Percentiles rank a stretch among this genome's conserved stretches.
phyloP scores from a whole-genome alignment of 192 early-diverging fungal species.

The Mortierella alpina region DNA sequence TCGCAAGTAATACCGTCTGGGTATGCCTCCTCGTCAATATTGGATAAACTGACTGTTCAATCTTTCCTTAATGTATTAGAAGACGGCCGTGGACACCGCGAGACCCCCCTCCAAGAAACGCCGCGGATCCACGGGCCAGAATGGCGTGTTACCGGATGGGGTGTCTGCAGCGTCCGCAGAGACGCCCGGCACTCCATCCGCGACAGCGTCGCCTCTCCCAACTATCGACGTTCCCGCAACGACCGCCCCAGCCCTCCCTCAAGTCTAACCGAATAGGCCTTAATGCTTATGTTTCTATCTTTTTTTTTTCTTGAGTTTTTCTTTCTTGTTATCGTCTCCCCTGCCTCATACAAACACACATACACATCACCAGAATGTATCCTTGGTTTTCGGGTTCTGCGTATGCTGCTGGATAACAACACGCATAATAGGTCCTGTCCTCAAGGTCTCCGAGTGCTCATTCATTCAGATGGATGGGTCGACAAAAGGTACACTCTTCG shows the following conservation, averaged over 20 bases:
- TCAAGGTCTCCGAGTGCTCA: too few species aligned
- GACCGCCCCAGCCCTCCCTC: conserved; percentile 10
- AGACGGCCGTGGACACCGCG: conserved; percentile 10
- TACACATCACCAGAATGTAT: too few species aligned
- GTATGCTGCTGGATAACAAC: too few species aligned
- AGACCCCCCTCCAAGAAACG: conserved; percentile 51
- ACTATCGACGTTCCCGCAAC: conserved; percentile 15
- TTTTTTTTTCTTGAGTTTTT: background rate
- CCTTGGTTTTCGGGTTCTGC: too few species aligned
- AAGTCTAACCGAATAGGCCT: conserved; percentile 6
- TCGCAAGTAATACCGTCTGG: background rate
- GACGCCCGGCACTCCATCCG: background rate
- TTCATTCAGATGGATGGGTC: too few species aligned
- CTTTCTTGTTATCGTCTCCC: conserved; percentile 4
- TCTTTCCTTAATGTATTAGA: conserved; percentile 2
- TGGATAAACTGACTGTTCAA: too few species aligned
- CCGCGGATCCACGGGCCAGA: conserved; percentile 27
- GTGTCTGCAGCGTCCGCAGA: conserved; percentile 4
- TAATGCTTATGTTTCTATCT: background rate
- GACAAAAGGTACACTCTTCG: too few species aligned
- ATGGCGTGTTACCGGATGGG: conserved; percentile 15
- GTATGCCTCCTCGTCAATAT: too few species aligned
- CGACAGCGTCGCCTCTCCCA: conserved; percentile 6
- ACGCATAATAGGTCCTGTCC: too few species aligned
- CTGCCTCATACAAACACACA: too few species aligned